Evolutionary conservation across 2,329 filamentous ascomycete species (phyloP), one percentile per base, ranked within the genome.

Genomic region (Hyphodiscus sp.): DNA sequence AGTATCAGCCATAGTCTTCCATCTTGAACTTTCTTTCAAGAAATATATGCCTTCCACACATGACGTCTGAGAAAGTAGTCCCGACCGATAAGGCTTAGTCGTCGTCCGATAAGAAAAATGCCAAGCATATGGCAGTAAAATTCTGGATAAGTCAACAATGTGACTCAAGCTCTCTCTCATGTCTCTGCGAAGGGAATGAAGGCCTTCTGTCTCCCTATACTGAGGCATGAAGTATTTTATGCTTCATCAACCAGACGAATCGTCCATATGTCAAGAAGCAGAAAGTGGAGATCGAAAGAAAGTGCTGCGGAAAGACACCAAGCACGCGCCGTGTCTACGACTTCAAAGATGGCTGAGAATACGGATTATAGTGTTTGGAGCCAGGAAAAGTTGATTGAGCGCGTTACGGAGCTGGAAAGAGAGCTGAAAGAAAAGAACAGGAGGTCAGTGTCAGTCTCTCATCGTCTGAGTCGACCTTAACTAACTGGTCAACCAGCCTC

Each of bases 321-420:
- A 44, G 51, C 54, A 45, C 58, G 56, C 29, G 49, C 59, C 18
- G 33, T 29, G 23, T 20, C 52, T n/a, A 53, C 51, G 11, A 19
- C 46, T 15, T 13, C 45, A 41, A 61, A 53, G 11, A 60, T 58
- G 53, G 58, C 45, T 19, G 49, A 56, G 45, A 66, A 69, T 16
- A 65, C 68, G 11, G 72, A 74, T 49, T 91, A 91, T 71, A 75
- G 76, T 42, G 76, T 74, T 58, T 91, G 86, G 87, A 83, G 79
- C 51, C 83, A 81, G 58, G 76, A 82, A 41, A 81, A 81, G 45
- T 80, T 94, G 41, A 79, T 94, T 44, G 73, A 80, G 59, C 79
- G 86, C 42, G 82, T 95, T 45, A 78, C 75, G 16, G 73, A 80
- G 49, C 75, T 94, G 7, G 89, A 95, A 68, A 68, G 74, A 4